These are phyloP conservation scores for Alliaria petiolata DNA, from an alignment of 345 rosid genomes.

Conservation along the genomic window DNA sequence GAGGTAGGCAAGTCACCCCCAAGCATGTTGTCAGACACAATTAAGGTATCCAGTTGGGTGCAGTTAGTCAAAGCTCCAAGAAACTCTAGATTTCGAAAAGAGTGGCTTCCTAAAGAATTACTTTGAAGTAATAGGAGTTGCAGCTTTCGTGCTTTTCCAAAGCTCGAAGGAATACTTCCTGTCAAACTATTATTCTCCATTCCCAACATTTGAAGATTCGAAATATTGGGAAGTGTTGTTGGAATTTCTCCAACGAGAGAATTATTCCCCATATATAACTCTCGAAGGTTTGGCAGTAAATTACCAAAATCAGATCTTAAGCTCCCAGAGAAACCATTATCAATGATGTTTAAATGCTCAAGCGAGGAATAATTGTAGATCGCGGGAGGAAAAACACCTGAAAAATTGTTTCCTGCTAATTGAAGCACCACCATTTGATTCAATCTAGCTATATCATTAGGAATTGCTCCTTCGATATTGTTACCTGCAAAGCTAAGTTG, in stretches of 20 bases:
- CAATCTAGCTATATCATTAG: background rate
- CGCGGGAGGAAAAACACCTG: background rate
- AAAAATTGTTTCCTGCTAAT: background rate
- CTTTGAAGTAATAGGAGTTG: rapidly evolving
- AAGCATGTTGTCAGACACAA: background rate
- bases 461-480: background rate
- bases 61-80: background rate
- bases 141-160: background rate
- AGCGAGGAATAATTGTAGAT: conserved; percentile 7
- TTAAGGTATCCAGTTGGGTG: background rate
- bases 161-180: background rate
- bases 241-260: background rate
- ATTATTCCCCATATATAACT: background rate
- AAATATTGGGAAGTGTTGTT: background rate
- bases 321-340: background rate
- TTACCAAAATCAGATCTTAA: background rate
- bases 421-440: background rate
- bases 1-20: background rate
- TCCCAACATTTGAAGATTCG: background rate
- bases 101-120: background rate
- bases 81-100: background rate
- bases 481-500: background rate
- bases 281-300: background rate
- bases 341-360: background rate
- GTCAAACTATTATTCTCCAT: background rate